Evolutionary conservation across 306 rosid species (phyloP), one percentile per base, ranked within the genome.

Genomic region (Neltuma alba): DNA sequence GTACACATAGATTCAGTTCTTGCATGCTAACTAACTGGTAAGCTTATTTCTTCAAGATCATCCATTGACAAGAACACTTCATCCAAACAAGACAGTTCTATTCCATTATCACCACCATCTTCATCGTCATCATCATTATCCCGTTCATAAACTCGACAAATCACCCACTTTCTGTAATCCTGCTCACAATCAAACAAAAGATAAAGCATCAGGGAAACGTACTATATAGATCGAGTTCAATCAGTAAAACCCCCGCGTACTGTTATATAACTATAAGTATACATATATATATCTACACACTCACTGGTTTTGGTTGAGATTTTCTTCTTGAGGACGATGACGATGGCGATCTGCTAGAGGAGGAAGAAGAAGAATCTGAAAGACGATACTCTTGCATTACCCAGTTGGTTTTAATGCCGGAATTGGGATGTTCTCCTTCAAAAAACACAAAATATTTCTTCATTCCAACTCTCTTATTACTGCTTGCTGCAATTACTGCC

Each of bases 361-460:
- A 76, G 13, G 44, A 44, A 2, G 63, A 57, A 25, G 76, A 81
- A 63, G 87, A 81, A 63, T 90, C 93, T 12, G 85, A 47, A 27
- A 94, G 88, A 74, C 91, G 89, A 84, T 86, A 94, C 82, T 94
- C 97, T 61, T 94, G 97, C 98, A 94, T 92, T 79, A 82, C 83
- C 98, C 98, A 94, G 72, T 88, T 89, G 42, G 98, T 94, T 87
- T 83, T 89, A 85, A 79, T 72, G 9, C 85, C 88, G 33, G 87
- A 45, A 21, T 54, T 21, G 61, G 91, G 82, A 41, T 86, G 73
- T 72, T 92, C 90, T 41, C 97, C 98, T 0, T 89, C 15, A 80
- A 84, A 80, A 42, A 95, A 95, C 1, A 84, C 86, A 50, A 87
- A 89, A 60, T 84, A 85, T 81, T 88, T 92, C 85, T 95, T 95